These are phyloP conservation scores for Aspergillus sojae DNA, from an alignment of 2,329 filamentous ascomycete genomes.

Conservation along the genomic window DNA sequence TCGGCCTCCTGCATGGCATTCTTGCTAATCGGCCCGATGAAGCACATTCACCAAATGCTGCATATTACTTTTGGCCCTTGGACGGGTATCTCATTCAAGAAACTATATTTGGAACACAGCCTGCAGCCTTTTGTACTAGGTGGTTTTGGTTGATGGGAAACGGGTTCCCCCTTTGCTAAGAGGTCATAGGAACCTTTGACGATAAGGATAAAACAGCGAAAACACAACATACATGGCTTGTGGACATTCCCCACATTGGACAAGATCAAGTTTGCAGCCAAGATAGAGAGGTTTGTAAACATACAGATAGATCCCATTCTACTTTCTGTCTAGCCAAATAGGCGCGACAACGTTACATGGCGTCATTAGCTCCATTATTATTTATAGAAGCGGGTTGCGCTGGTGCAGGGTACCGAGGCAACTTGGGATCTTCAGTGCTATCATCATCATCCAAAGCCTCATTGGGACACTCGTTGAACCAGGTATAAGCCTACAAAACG, in stretches of 20 bases:
- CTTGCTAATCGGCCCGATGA: not conserved
- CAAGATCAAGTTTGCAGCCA: not conserved
- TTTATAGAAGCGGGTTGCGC: not conserved
- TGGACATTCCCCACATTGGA: not conserved
- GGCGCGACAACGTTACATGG: not conserved
- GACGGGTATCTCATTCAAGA: not conserved
- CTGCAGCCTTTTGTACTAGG: not conserved
- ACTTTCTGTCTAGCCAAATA: not conserved
- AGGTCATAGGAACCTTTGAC: not conserved
- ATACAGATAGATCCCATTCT: not conserved
- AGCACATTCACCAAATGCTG: not conserved
- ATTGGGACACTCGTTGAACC: not conserved
- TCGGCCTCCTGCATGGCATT: not conserved
- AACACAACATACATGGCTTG: too few relatives aligned
- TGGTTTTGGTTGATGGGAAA: too few relatives aligned
- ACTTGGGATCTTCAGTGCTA: not conserved
- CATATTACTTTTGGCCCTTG: not conserved
- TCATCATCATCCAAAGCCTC: not conserved
- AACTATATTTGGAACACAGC: not conserved
- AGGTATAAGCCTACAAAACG: not conserved
- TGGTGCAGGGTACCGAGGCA: not conserved
- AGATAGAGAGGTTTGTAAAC: not conserved
- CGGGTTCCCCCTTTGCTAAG: not conserved
- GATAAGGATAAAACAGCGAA: not conserved
- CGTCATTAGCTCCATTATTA: not conserved